Percentiles rank a stretch among this genome's conserved stretches.
Evolutionary conservation across 2,329 filamentous ascomycete genomes (phyloP).

Genomic region (Lachnellula suecica): DNA sequence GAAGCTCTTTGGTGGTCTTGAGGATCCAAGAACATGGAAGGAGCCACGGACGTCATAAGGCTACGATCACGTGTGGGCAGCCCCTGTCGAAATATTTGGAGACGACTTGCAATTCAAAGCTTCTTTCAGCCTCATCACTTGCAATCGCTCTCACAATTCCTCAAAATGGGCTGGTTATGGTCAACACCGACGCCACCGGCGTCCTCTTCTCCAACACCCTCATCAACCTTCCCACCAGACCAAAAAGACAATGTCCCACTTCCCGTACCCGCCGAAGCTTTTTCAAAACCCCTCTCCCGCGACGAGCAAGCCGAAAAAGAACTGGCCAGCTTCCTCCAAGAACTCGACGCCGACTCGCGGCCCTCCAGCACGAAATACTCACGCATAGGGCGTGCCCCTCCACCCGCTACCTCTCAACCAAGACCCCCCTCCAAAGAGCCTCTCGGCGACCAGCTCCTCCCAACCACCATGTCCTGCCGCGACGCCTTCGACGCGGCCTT

Average conservation of each 20-base stretch:
- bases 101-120: not conserved
- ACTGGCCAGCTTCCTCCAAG: conserved; percentile 33
- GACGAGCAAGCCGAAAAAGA: conserved; percentile 34
- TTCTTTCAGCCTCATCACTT: conserved; percentile 11
- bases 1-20: not conserved
- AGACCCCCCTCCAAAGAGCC: conserved; percentile 11
- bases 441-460: conserved; percentile 63
- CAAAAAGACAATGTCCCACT: conserved; percentile 16
- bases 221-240: conserved; percentile 13
- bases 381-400: conserved; percentile 17
- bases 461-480: conserved; percentile 83
- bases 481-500: conserved; percentile 89
- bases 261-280: conserved; percentile 9
- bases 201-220: conserved; percentile 23
- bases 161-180: conserved; percentile 64
- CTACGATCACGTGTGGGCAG: conserved; percentile 2
- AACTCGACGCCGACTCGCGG: conserved; percentile 30
- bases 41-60: conserved; percentile 1
- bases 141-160: conserved; percentile 1
- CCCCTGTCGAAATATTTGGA: not conserved
- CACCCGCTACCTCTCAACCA: too few relatives aligned
- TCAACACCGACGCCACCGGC: conserved; percentile 36
- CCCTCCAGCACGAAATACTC: conserved; percentile 28
- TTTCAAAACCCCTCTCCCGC: conserved; percentile 21
- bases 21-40: not conserved